phyloP scores from a whole-genome alignment of 2,329 filamentous ascomycete genomes.

The Penicillium sp. region DNA sequence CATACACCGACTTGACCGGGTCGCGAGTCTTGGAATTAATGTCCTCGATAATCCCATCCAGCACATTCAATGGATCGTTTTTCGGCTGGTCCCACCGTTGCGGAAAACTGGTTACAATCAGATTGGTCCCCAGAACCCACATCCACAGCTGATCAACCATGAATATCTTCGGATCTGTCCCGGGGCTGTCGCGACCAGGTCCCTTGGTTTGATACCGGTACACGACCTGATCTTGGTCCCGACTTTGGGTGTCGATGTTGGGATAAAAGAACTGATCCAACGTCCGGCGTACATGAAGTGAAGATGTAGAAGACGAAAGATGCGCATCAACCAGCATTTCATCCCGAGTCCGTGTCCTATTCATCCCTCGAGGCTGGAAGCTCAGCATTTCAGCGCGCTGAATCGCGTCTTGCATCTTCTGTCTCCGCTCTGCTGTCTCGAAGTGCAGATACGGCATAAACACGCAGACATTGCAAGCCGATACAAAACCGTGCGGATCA shows the following conservation, averaged over 20 bases:
- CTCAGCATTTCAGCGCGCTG: slow-evolving; percentile 29
- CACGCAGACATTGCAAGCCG: slow-evolving; percentile 28
- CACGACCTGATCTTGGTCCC: slow-evolving; percentile 60
- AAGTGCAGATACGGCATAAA: slow-evolving; percentile 64
- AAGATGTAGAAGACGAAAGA: slow-evolving; percentile 33
- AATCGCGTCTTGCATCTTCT: slow-evolving; percentile 54
- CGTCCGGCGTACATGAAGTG: slow-evolving; percentile 54
- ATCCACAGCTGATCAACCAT: slow-evolving; percentile 67
- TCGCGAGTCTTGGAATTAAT: slow-evolving; percentile 59
- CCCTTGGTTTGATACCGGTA: slow-evolving; percentile 51
- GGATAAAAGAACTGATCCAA: slow-evolving; percentile 63
- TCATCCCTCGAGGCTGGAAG: slow-evolving; percentile 23
- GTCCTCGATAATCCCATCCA: slow-evolving; percentile 57
- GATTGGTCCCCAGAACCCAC: slow-evolving; percentile 54
- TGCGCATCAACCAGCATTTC: slow-evolving; percentile 37
- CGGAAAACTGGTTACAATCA: slow-evolving; percentile 48
- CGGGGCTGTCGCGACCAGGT: slow-evolving; percentile 28
- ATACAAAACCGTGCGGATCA: slow-evolving; percentile 17
- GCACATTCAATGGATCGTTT: slow-evolving; percentile 57
- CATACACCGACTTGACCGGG: slow-evolving; percentile 56
- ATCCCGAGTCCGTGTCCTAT: slow-evolving; percentile 28
- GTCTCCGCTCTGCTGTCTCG: slow-evolving; percentile 52
- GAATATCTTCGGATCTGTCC: slow-evolving; percentile 53
- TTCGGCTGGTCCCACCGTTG: slow-evolving; percentile 49
- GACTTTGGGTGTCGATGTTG: slow-evolving; percentile 51